Evolutionary conservation across 768 basidiomycete species (phyloP).

Genomic region (Lactarius hengduanensis): DNA sequence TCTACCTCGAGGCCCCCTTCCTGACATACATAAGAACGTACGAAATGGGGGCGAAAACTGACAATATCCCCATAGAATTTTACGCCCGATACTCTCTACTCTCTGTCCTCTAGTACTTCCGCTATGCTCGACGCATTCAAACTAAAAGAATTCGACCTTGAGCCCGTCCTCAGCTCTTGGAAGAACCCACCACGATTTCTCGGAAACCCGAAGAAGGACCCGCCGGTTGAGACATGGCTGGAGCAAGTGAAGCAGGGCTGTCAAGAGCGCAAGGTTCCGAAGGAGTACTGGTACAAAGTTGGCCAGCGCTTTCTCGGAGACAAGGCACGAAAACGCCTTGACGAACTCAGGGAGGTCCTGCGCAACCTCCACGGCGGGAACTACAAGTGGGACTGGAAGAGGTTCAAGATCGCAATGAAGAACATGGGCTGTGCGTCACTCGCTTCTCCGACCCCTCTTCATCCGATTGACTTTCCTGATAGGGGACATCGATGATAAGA

Average conservation of each 20-base stretch:
- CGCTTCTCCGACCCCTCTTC: not conserved
- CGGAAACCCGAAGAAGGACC: conserved; percentile 69
- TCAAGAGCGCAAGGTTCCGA: conserved; percentile 63
- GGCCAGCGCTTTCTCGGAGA: conserved; percentile 74
- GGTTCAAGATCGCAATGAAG: conserved; percentile 71
- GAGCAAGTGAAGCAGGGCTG: conserved; percentile 71
- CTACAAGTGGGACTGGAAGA: conserved; percentile 84
- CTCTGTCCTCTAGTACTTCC: not conserved
- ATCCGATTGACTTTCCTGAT: conserved; percentile 7
- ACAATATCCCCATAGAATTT: conserved; percentile 15
- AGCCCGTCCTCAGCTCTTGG: conserved; percentile 66
- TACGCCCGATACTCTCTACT: not conserved
- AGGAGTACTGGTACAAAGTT: conserved; percentile 82
- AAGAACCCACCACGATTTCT: conserved; percentile 61
- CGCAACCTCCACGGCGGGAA: conserved; percentile 71
- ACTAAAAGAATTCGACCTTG: conserved; percentile 73
- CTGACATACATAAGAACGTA: conserved; percentile 16
- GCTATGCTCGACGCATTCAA: conserved; percentile 71
- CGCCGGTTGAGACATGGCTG: conserved; percentile 70
- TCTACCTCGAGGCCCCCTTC: conserved; percentile 19
- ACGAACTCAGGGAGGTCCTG: conserved; percentile 72
- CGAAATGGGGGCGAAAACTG: not conserved
- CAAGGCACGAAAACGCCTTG: conserved; percentile 64
- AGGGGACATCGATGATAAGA: conserved; percentile 68
- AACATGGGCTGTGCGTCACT: conserved; percentile 74